Base-by-base conservation (phyloP, 805 yeast genomes). In the Candida sphagnicola region DNA sequence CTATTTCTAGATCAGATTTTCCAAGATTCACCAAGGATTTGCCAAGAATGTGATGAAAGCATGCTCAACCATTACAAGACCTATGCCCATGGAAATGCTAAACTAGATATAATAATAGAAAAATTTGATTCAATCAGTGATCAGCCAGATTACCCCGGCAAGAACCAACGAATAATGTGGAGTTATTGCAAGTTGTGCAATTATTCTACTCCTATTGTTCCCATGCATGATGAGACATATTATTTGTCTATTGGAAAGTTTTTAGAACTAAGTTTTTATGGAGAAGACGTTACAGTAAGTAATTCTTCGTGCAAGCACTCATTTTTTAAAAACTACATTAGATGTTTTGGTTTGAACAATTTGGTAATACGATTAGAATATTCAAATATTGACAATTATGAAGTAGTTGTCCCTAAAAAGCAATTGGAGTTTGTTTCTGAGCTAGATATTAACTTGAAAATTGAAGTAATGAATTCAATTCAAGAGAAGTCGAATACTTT, bases 231-330 rank as follows among this genome's bases (percentile, higher is more conserved):
- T 35, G 80, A 80, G 28, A 81, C 97, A 0, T 90, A 95, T 82
- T 88, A 82, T 52, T 82, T 81, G 46, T 91, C 98, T 0, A 82
- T 93, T 60, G 99, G 98, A 0, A 95, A 95, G 54, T 93, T 85
- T 55, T 65, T 93, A 17, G 98, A 93, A 62, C 65, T 90, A 16
- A 69, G 84, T 21, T 90, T 90, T 55, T 88, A 95, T 85, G 71
- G 71, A 3, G 52, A 55, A 16, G 51, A 58, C 35, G 62, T 67
- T 2, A 42, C 43, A 4, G 39, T 49, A 17, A 48, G 46, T 13
- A 29, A 38, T 14, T 35, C 47, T 28, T 70, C 74, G 15, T 93
- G 99, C 58, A 61, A 71, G 0, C 97, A 91, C 60, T 88, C 89
- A 55, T 80, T 83, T 40, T 82, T 86, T 47, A 77, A 81, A 39